Evolutionary conservation across 805 yeast species (phyloP).

Genomic region (Kodamaea hsintzibuensis): DNA sequence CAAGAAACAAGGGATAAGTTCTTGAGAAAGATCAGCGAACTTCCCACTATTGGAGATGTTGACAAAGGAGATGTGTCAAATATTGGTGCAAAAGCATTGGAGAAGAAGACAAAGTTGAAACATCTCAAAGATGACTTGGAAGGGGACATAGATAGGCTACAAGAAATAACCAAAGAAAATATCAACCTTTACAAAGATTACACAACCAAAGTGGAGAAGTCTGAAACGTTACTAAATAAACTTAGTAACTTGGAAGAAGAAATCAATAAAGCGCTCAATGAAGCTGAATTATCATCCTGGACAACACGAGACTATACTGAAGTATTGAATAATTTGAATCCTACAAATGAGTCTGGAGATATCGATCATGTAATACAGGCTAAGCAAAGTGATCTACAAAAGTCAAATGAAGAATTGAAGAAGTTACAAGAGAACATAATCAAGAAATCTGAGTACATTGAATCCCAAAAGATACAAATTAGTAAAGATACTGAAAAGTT

Average conservation of each 20-base stretch:
- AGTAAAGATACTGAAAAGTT: not conserved
- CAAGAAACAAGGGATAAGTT: constrained; percentile 73
- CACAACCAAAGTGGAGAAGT: constrained; percentile 23
- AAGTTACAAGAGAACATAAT: constrained; percentile 1
- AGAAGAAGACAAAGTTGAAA: constrained; percentile 24
- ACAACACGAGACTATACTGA: constrained; percentile 6
- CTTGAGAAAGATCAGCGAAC: constrained; percentile 46
- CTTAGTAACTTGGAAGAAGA: constrained; percentile 21
- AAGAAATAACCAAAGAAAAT: constrained; percentile 27
- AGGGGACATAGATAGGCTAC: constrained; percentile 28
- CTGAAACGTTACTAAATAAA: constrained; percentile 27
- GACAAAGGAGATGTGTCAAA: constrained; percentile 20
- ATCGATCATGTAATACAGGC: constrained; percentile 5
- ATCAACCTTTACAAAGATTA: constrained; percentile 25
- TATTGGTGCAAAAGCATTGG: constrained; percentile 23
- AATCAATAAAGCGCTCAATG: constrained; percentile 14
- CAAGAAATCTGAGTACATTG: not conserved
- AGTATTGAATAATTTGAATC: not conserved
- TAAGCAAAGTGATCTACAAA: not conserved
- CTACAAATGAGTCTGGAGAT: constrained; percentile 2
- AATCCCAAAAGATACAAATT: not conserved
- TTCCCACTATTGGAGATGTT: constrained; percentile 16
- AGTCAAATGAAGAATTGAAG: constrained; percentile 11
- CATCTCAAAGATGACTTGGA: constrained; percentile 26
- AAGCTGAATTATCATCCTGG: constrained; percentile 9